These are phyloP conservation scores for Amyloporia xantha DNA, from an alignment of 768 basidiomycete species.

Conservation along the genomic window DNA sequence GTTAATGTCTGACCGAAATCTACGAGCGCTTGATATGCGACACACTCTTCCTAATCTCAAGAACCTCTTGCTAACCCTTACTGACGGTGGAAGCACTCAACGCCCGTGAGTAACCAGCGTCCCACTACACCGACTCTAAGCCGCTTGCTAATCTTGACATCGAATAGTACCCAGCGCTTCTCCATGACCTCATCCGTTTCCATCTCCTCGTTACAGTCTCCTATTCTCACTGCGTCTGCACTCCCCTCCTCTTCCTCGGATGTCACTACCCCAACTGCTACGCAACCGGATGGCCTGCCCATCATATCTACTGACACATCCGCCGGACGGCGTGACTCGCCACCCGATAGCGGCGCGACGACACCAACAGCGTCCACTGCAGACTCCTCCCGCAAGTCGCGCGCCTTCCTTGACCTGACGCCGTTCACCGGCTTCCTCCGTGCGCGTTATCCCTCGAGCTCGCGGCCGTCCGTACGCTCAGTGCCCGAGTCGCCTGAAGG, in stretches of 20 bases:
- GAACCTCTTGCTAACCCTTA: slow-evolving; percentile 82
- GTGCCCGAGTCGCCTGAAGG: slow-evolving; percentile 16
- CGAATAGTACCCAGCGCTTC: slow-evolving; percentile 1
- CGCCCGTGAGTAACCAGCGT: slow-evolving; percentile 33
- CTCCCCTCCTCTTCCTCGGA: slow-evolving; percentile 4
- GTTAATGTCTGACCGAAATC: slow-evolving; percentile 88
- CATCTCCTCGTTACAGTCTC: slow-evolving; percentile 17
- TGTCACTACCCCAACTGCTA: slow-evolving; percentile 3
- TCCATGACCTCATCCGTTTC: slow-evolving; percentile 11
- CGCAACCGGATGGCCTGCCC: neutral
- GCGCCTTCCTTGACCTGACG: slow-evolving; percentile 48
- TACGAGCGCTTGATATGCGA: slow-evolving; percentile 86
- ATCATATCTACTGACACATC: neutral
- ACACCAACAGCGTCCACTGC: slow-evolving; percentile 41
- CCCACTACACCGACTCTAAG: neutral
- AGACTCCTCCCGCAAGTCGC: slow-evolving; percentile 17
- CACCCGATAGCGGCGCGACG: slow-evolving; percentile 47
- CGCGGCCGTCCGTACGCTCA: slow-evolving; percentile 17
- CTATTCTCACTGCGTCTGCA: slow-evolving; percentile 8
- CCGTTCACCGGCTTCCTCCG: slow-evolving; percentile 61
- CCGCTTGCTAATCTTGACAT: slow-evolving; percentile 9
- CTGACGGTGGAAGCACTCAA: slow-evolving; percentile 53
- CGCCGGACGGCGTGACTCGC: slow-evolving; percentile 23
- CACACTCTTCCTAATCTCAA: slow-evolving; percentile 97
- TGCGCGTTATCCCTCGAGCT: slow-evolving; percentile 48